Base-by-base conservation (phyloP, 768 basidiomycete genomes). In the Leccinum arenicola region DNA sequence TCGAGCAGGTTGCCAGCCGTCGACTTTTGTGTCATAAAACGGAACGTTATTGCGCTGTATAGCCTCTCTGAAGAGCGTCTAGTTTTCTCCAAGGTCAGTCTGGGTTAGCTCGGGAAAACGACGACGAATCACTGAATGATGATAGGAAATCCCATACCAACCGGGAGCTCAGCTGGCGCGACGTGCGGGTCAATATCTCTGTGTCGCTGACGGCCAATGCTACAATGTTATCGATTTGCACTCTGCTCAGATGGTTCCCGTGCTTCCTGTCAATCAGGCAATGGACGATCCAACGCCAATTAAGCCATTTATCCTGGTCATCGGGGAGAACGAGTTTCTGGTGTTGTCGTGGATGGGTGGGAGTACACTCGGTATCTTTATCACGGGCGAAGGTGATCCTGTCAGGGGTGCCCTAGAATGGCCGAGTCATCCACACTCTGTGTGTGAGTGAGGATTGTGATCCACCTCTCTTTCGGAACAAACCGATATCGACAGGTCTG, bases 401-500 rank as follows among this genome's bases (percentile, higher is more conserved):
- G 87, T 93, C 8, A 82, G 95, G 50, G 94, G 94, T 2, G 95
- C 95, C 2, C 75, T 97, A 48, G 84, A 93, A 68, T 97, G 93
- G 92, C 80, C 85, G 3, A 82, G 77, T 52, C 86, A 95, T 76
- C 92, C 94, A 0, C 75, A 84, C 23, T 82, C 86, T 19, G 76
- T 93, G 38, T 86, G 93, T 95, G 67, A 68, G 89, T 83, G 36
- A 4, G 40, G 21, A 48, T 50, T 45, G 8, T 40, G 7, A n/a
- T 19, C 9, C 48, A 23, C 54, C 50, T 31, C 12, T 40, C 14
- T 35, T 50, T 23, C 19, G 59, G 55, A 29, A 58, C 38, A 45
- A n/a, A 57, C 49, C 29, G 11, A 50, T 9, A 15, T 27, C 40
- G 23, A 47, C 64, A 92, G 92, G 85, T 59, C 77, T 94, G 54